Evolutionary conservation across 2,329 filamentous ascomycete species (phyloP), one percentile per base, ranked within the genome.

Genomic region (Cercospora janseana): DNA sequence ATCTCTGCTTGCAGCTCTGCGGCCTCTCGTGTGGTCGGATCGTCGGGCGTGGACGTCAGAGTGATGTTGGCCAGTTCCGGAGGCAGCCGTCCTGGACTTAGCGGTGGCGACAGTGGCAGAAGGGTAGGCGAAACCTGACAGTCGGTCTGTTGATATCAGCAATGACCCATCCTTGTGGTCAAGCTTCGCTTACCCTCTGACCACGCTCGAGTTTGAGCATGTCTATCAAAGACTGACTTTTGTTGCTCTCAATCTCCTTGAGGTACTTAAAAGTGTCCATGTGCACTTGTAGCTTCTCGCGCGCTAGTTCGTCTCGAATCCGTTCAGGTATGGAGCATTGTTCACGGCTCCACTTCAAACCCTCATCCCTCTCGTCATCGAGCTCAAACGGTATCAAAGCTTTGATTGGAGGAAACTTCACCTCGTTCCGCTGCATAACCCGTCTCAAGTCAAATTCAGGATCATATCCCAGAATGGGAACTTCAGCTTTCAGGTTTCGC

Each of bases 401-500:
- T 15, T 40, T 23, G n/a, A n/a, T n/a, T 2, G 46, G 37, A 12
- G 45, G 32, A 18, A 63, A 34, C 3, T 42, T 46, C 3, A 63
- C 49, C 3, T 44, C 46, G 37, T 65, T 60, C 12, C 62, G 49
- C 10, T 51, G 38, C 12, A 67, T 59, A 4, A 79, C 73, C 3
- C 52, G 52, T n/a, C 63, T 53, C 45, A 77, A 54, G 56, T 79
- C 75, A 18, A 71, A 57, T 27, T 75, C 70, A 52, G 73, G 65
- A 54, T 78, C 74, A 3, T 65, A 68, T 3, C n/a, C 46, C 5
- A 80, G 63, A 0, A 79, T 43, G 2, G 79, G 77, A 27, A 71
- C 49, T 45, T 79, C 75, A 7, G 73, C 50, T 53, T 73, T 78
- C 12, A 62, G 60, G 5, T 56, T 42, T 20, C 50, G 35, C 5